Percentiles rank a stretch among this genome's conserved stretches.
Conservation (phyloP, 2,329 filamentous ascomycete genomes). For the Ceratocystis lukuohia region DNA sequence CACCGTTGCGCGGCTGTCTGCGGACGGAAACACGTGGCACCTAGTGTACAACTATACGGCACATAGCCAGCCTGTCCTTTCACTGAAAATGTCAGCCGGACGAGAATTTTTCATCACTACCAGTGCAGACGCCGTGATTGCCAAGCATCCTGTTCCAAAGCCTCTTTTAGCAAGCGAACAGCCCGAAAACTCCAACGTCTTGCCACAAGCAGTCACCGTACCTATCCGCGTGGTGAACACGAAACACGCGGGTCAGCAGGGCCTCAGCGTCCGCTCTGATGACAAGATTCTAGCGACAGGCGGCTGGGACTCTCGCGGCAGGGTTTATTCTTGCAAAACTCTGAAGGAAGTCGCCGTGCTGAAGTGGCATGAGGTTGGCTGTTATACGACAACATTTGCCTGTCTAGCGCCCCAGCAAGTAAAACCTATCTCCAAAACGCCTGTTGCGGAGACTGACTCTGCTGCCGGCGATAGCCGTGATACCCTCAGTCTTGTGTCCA, state of each 20-base stretch:
- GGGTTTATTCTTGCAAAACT: constrained; percentile 68
- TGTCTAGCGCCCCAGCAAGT: constrained; percentile 24
- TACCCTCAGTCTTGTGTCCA: not conserved
- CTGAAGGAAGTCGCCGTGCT: constrained; percentile 81
- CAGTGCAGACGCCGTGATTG: constrained; percentile 65
- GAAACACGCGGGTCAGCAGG: constrained; percentile 82
- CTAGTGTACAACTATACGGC: constrained; percentile 50
- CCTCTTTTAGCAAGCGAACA: not conserved
- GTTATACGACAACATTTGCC: constrained; percentile 68
- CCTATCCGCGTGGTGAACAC: constrained; percentile 56
- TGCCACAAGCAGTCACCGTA: not conserved
- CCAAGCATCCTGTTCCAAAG: constrained; percentile 53
- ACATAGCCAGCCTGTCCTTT: constrained; percentile 72
- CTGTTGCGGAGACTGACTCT: not conserved
- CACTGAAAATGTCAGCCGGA: constrained; percentile 43
- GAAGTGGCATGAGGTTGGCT: constrained; percentile 86
- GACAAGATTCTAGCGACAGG: constrained; percentile 75
- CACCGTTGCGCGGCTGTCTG: constrained; percentile 46
- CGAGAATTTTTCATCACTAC: constrained; percentile 60
- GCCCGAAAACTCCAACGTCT: not conserved
- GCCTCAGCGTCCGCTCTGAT: constrained; percentile 62
- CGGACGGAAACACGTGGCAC: constrained; percentile 31
- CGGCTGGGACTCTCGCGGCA: constrained; percentile 74
- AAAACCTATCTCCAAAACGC: not conserved
- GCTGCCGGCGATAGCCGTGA: not conserved